phyloP scores from a whole-genome alignment of 306 rosid species.

The Prinsepia uniflora region DNA sequence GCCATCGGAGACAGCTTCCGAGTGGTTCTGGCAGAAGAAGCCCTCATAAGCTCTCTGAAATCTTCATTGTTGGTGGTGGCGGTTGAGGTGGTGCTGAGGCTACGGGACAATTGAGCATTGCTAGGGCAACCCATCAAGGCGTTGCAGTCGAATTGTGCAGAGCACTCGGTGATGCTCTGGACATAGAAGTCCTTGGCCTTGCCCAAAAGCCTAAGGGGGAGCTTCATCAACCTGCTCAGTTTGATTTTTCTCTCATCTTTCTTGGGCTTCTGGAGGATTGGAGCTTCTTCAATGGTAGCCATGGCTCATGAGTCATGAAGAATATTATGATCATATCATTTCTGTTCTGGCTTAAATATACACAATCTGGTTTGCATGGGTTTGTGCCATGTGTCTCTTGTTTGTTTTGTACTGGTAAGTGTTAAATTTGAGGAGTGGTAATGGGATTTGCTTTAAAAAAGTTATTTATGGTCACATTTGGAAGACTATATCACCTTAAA shows the following conservation, averaged over 20 bases:
- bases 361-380: neutral
- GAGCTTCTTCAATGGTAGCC: too few species aligned
- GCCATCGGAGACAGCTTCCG: neutral
- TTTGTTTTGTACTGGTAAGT: neutral
- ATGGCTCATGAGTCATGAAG: too few species aligned
- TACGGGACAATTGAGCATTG: conserved; percentile 36
- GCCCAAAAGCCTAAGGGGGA: conserved; percentile 35
- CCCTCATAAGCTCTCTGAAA: conserved; percentile 48
- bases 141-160: conserved; percentile 21
- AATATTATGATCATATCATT: too few species aligned
- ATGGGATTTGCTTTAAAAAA: too few species aligned
- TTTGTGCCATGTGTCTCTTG: neutral
- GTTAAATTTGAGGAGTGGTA: neutral
- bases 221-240: conserved; percentile 30
- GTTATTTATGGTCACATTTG: too few species aligned
- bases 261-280: neutral
- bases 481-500: too few species aligned
- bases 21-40: conserved; percentile 25
- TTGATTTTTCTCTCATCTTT: neutral
- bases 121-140: conserved; percentile 36
- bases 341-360: neutral
- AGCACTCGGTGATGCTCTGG: conserved; percentile 38
- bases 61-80: conserved; percentile 12
- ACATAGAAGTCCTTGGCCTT: conserved; percentile 52
- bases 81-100: conserved; percentile 41